Conservation (phyloP, 2,329 filamentous ascomycete genomes). For the Botrytis galanthina region DNA sequence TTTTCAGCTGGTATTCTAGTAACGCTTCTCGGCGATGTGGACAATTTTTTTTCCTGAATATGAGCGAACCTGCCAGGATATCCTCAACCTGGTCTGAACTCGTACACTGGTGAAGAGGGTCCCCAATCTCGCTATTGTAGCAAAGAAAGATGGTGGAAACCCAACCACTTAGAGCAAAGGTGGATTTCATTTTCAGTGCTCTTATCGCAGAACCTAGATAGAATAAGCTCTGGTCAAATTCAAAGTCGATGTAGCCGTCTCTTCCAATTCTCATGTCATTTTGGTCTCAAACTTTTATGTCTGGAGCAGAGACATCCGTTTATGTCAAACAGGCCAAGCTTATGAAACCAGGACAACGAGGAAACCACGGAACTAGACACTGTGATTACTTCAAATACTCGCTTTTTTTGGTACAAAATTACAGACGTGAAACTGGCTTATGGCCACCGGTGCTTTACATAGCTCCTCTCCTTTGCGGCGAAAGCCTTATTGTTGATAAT, state of each 20-base stretch:
- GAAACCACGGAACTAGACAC: too few relatives aligned
- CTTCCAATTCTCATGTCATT: not conserved
- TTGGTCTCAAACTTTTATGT: not conserved
- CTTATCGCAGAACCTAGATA: not conserved
- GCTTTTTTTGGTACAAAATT: not conserved
- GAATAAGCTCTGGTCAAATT: not conserved
- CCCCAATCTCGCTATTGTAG: not conserved
- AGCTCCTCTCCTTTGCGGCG: not conserved
- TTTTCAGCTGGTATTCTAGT: slow-evolving; percentile 67
- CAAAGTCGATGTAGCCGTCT: not conserved
- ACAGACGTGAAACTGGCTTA: not conserved
- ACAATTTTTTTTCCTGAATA: slow-evolving; percentile 59
- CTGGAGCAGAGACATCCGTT: not conserved
- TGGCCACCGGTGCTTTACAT: not conserved
- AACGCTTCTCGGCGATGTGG: slow-evolving; percentile 73
- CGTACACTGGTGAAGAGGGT: not conserved
- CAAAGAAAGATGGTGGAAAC: not conserved
- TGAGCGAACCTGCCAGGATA: slow-evolving; percentile 48
- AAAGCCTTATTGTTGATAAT: not conserved
- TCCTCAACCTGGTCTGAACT: not conserved
- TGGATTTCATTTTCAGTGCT: not conserved
- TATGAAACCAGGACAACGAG: not conserved
- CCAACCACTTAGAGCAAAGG: not conserved
- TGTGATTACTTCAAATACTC: not conserved
- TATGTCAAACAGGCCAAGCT: not conserved